Evolutionary conservation across 2,329 filamentous ascomycete species (phyloP), one percentile per base, ranked within the genome.

Genomic region (Pleurostoma richardsiae): DNA sequence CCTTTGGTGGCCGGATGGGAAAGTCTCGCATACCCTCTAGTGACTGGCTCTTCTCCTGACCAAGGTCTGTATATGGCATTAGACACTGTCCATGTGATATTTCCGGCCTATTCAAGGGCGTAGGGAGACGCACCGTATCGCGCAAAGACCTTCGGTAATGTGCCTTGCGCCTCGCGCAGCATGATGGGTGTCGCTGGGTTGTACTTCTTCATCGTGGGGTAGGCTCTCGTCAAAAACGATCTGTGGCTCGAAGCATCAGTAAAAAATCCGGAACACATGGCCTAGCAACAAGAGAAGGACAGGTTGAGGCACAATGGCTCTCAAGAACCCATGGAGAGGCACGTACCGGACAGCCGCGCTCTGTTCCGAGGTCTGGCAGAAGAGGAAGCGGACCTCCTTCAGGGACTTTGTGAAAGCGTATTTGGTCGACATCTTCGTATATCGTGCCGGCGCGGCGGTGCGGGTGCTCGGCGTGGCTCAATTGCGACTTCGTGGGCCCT

Each of bases 191-290:
- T 91, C 69, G 88, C 76, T 48, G 94, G 94, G 76, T 99, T 99
- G 79, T 92, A 88, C 79, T 95, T 95, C 83, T 99, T 99, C 92
- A 99, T 97, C 50, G 88, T 94, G 41, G 94, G 94, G 71, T 99
- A 99, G 56, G 90, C 85, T 66, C 89, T 83, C 55, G 85, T 86
- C 56, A 99, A 79, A 73, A 99, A 99, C 30, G 87, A 85, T 68
- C 94, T 96, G 59, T 43, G 4, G 31, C 42, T 10, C 27, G 29
- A 26, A 44, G 10, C 33, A 36, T 8, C 33, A n/a, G 8, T 36
- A 36, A n/a, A 28, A 19, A 28, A 26, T 29, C 26, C 8, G 33
- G 8, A 38, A 38, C 8, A 38, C 40, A 42, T n/a, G 29, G 38
- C 31, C 29, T 40, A 51, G 19, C 19, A 19, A 19, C 19, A 19